Base-by-base conservation (phyloP, 495 filamentous ascomycete species). In the Hypoxylon trugodes region DNA sequence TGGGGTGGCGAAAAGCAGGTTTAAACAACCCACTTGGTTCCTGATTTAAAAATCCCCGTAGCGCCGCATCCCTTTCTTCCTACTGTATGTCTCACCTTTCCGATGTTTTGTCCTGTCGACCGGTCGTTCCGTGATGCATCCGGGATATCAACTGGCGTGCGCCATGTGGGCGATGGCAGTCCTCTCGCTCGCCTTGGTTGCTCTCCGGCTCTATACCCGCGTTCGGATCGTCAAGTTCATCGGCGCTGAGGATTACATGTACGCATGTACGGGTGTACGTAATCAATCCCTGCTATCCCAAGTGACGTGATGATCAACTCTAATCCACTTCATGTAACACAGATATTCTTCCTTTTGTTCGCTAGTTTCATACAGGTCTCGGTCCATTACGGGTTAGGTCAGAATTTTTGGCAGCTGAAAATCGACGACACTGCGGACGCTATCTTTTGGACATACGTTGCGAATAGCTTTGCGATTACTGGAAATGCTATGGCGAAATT, bases 401-500 rank as follows among this genome's bases (percentile, higher is more conserved):
- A 61, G 28, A 75, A 65, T 40, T 68, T 75, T 22, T 76, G 73
- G 75, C 28, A 43, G 1, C 69, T 77, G 0, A 55, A 43, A 0
- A 38, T 73, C 36, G 70, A 73, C 61, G 52, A 76, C 19, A 65
- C 65, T 8, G 72, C 75, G 4, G 37, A 69, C 10, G 73, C 75
- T 28, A 76, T 76, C 28, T 70, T 77, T 25, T 77, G 75, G 75
- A 72, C 68, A 2, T 75, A 75, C 28, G 66, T 77, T 6, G 74
- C 73, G 41, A 76, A 77, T 46, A 73, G 69, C 10, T 76, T 78
- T 46, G 74, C 73, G 43, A 71, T 78, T 42, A 69, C 61, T 1
- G 76, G 76, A 12, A 77, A 76, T 19, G 72, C 76, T 22, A 68
- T 77, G 62, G 74, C 76, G 51, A 78, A 78, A 49, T 45, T 76